Percentiles rank a stretch among this genome's conserved stretches.
Evolutionary conservation across 192 early-diverging fungal species (phyloP).

Genomic region (Backusella luteola): DNA sequence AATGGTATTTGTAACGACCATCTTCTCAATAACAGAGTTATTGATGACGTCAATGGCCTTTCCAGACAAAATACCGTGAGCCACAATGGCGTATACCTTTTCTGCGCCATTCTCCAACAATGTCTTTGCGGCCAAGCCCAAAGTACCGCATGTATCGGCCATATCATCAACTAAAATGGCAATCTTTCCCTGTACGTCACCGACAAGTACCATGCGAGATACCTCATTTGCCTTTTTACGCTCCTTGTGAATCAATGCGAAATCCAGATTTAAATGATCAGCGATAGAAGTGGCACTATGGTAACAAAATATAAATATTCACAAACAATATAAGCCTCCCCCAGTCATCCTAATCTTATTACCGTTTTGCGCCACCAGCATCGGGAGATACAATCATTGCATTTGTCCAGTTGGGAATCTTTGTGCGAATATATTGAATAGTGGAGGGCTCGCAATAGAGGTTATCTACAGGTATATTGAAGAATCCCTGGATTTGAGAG

Average conservation of each 20-base stretch:
- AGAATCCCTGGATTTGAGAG: slow-evolving; percentile 95
- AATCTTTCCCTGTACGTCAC: slow-evolving; percentile 85
- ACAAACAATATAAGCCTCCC: neutral
- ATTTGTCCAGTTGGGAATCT: slow-evolving; percentile 64
- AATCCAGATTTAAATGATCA: slow-evolving; percentile 87
- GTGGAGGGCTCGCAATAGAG: slow-evolving; percentile 88
- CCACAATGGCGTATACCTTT: slow-evolving; percentile 91
- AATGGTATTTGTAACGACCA: slow-evolving; percentile 81
- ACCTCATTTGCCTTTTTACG: slow-evolving; percentile 88
- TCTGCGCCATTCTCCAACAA: slow-evolving; percentile 86
- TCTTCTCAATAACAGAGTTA: slow-evolving; percentile 64
- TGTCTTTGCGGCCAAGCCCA: slow-evolving; percentile 83
- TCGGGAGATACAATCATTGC: slow-evolving; percentile 91
- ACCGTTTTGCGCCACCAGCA: slow-evolving; percentile 93
- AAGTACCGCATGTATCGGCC: slow-evolving; percentile 92
- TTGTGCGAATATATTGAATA: slow-evolving; percentile 78
- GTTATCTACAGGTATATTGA: slow-evolving; percentile 92
- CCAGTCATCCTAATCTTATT: neutral
- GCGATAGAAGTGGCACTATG: slow-evolving; percentile 87
- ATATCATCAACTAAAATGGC: slow-evolving; percentile 97
- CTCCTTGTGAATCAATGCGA: slow-evolving; percentile 98
- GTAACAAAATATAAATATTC: neutral
- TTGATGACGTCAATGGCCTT: slow-evolving; percentile 88
- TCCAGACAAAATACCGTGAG: slow-evolving; percentile 90
- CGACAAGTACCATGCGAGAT: slow-evolving; percentile 90